Evolutionary conservation across 192 early-diverging fungal species (phyloP), one percentile per base, ranked within the genome.

Genomic region (Gigaspora rosea): DNA sequence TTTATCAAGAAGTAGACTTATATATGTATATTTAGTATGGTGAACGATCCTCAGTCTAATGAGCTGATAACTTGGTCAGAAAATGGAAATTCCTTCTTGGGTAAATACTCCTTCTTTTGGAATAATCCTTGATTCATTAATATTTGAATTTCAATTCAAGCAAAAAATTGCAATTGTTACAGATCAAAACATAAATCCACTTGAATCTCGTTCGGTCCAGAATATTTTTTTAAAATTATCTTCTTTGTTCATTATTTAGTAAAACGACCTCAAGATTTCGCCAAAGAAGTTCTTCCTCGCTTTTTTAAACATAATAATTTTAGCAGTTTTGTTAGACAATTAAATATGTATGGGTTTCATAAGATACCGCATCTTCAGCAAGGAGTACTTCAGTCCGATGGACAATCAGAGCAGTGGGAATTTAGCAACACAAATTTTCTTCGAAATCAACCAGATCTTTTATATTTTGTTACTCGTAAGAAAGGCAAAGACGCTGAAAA

Each of bases 331-430:
- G 95, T 96, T 1, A 90, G 95, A 33, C 95, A 97, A 78, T 86
- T 96, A 12, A 97, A 97, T 80, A 92, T 96, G 92, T 97, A 99
- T 78, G 97, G 94, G 15, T 99, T 99, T 77, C 96, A 96, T 83
- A 99, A 99, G 73, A 90, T 97, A 15, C 96, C 95, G n/a, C 94
- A 97, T 80, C 79, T 96, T 15, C 93, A 95, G 72, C 93, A 95
- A 64, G 97, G 97, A 41, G 93, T 94, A 2, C 85, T 98, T 47
- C 86, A 90, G 6, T 82, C 92, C 6, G 93, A 94, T 20, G 87
- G 85, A 2, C 88, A 88, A 33, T 87, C 93, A 0, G 97, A 98
- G 80, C 86, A 88, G 66, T 96, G 92, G 93, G 95, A 98, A 83
- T 99, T 99, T 82, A 89, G 86, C 68, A 95, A 99, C 78, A 88